phyloP scores from a whole-genome alignment of 768 basidiomycete genomes.

The Boletus reticuloceps region DNA sequence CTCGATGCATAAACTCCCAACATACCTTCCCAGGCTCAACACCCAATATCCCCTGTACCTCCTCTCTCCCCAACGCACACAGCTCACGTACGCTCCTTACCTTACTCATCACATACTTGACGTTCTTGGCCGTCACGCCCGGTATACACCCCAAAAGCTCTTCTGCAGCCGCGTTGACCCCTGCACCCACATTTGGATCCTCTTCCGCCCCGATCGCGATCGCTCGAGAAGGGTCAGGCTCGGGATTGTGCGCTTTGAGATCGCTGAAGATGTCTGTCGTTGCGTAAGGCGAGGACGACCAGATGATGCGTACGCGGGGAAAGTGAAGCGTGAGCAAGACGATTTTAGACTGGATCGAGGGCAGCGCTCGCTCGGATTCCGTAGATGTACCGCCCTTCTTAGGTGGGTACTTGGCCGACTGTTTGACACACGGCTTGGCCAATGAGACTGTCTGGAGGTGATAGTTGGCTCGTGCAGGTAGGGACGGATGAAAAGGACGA shows the following conservation, averaged over 20 bases:
- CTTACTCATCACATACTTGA: conserved; percentile 78
- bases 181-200: conserved; percentile 62
- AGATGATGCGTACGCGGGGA: conserved; percentile 90
- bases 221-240: conserved; percentile 79
- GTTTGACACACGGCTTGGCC: conserved; percentile 65
- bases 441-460: conserved; percentile 52
- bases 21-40: conserved; percentile 77
- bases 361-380: conserved; percentile 36
- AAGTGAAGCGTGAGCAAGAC: conserved; percentile 87
- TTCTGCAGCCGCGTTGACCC: conserved; percentile 72
- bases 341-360: conserved; percentile 85
- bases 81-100: conserved; percentile 77
- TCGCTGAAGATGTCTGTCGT: conserved; percentile 92
- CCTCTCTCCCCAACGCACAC: conserved; percentile 55
- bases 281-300: conserved; percentile 95
- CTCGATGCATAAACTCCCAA: conserved; percentile 79
- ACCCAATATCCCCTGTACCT: conserved; percentile 75
- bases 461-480: neutral
- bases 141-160: conserved; percentile 83
- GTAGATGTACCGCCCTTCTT: conserved; percentile 37
- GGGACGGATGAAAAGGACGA: conserved; percentile 12
- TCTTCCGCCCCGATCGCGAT: conserved; percentile 80
- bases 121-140: conserved; percentile 81
- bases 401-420: conserved; percentile 52
- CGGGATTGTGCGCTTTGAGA: conserved; percentile 73